These are phyloP conservation scores for Chlorella sp. DNA, from an alignment of 139 green algal species.

Conservation along the genomic window DNA sequence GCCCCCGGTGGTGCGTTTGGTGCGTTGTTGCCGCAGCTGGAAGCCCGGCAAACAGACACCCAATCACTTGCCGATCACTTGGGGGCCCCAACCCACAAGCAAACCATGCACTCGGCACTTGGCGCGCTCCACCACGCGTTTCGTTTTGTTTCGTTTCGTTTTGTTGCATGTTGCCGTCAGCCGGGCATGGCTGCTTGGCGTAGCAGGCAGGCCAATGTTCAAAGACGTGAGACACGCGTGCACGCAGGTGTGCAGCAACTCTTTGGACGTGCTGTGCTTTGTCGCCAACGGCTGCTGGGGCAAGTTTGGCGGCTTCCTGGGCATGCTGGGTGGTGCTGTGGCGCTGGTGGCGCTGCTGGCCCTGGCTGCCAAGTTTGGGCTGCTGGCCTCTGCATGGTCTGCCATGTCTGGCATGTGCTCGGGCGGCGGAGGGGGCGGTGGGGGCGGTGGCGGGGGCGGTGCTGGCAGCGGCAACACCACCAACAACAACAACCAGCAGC, in stretches of 20 bases:
- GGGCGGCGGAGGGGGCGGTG: too few relatives aligned
- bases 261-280: conserved; percentile 25
- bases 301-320: conserved; percentile 22
- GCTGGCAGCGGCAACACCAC: too few relatives aligned
- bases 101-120: neutral
- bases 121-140: neutral
- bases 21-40: too few relatives aligned
- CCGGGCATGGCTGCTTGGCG: neutral
- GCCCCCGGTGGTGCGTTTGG: too few relatives aligned
- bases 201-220: neutral
- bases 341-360: conserved; percentile 1
- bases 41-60: too few relatives aligned
- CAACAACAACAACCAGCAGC: too few relatives aligned
- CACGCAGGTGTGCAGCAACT: conserved; percentile 16
- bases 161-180: neutral
- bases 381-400: neutral
- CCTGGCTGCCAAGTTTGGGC: neutral
- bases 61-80: too few relatives aligned
- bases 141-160: neutral
- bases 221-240: too few relatives aligned
- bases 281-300: conserved; percentile 24
- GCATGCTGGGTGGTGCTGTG: conserved; percentile 11
- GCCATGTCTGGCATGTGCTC: neutral
- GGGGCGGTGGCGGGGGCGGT: too few relatives aligned
- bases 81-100: too few relatives aligned